phyloP scores from a whole-genome alignment of 345 rosid species.

The Aurinia saxatilis region DNA sequence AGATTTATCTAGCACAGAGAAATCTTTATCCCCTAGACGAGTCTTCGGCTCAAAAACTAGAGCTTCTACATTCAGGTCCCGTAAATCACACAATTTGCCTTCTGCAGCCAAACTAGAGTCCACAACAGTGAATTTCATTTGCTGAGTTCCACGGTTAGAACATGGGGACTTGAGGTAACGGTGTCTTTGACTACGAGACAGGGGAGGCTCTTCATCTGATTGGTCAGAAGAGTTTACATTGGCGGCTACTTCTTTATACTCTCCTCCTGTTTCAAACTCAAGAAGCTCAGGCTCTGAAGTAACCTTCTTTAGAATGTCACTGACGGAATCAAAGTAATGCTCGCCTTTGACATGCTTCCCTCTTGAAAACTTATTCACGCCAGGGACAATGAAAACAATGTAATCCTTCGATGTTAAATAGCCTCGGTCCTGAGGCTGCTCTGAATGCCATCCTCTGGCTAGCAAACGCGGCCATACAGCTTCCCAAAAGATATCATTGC shows the following conservation, averaged over 20 bases:
- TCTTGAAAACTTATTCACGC: conserved; percentile 60
- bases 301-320: conserved; percentile 59
- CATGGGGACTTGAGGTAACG: conserved; percentile 59
- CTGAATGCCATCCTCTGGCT: conserved; percentile 78
- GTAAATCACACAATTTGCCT: conserved; percentile 41
- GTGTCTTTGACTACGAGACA: conserved; percentile 23
- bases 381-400: conserved; percentile 65
- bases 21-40: conserved; percentile 17
- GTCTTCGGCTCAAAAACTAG: conserved; percentile 26
- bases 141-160: conserved; percentile 28
- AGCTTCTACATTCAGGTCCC: conserved; percentile 31
- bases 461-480: conserved; percentile 83
- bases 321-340: conserved; percentile 64
- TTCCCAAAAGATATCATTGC: conserved; percentile 73
- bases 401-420: conserved; percentile 34
- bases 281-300: conserved; percentile 61
- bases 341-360: conserved; percentile 57
- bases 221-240: conserved; percentile 33
- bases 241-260: conserved; percentile 18
- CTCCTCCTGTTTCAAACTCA: conserved; percentile 47
- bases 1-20: conserved; percentile 16
- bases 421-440: conserved; percentile 47
- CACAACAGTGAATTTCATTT: conserved; percentile 50
- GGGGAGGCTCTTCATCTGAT: conserved; percentile 34
- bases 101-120: conserved; percentile 48